phyloP scores from a whole-genome alignment of 2,329 filamentous ascomycete species.

The Apiospora koreana region DNA sequence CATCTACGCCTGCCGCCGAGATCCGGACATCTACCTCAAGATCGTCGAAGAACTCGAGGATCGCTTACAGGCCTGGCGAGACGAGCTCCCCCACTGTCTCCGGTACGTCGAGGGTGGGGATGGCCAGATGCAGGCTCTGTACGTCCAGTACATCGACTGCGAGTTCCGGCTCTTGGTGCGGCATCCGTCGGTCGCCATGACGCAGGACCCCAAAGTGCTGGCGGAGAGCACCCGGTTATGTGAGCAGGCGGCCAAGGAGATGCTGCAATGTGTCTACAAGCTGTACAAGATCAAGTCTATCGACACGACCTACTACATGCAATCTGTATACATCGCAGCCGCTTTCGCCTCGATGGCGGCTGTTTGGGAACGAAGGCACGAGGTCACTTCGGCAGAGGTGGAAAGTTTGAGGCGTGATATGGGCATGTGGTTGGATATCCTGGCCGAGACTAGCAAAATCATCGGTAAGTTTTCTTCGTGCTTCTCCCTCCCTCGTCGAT shows the following conservation, averaged over 20 bases:
- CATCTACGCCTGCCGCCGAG: slow-evolving; percentile 70
- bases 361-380: slow-evolving; percentile 66
- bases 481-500: not conserved
- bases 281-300: slow-evolving; percentile 66
- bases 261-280: slow-evolving; percentile 60
- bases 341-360: slow-evolving; percentile 73
- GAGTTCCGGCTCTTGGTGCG: slow-evolving; percentile 62
- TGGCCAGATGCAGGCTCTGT: slow-evolving; percentile 52
- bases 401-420: slow-evolving; percentile 65
- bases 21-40: slow-evolving; percentile 62
- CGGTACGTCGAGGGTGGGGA: slow-evolving; percentile 46
- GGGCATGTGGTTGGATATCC: slow-evolving; percentile 67
- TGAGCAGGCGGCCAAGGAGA: slow-evolving; percentile 63
- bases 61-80: slow-evolving; percentile 63
- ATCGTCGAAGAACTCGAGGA: slow-evolving; percentile 67
- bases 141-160: slow-evolving; percentile 53
- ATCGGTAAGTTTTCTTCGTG: slow-evolving; percentile 53
- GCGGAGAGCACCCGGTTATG: slow-evolving; percentile 66
- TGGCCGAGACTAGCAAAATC: slow-evolving; percentile 66
- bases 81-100: slow-evolving; percentile 63
- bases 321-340: slow-evolving; percentile 70
- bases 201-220: slow-evolving; percentile 54
- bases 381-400: slow-evolving; percentile 60
- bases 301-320: slow-evolving; percentile 78
- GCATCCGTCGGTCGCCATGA: slow-evolving; percentile 62